Evolutionary conservation across 1,284 basidiomycete species (phyloP).

Genomic region (Pholiota adiposa): DNA sequence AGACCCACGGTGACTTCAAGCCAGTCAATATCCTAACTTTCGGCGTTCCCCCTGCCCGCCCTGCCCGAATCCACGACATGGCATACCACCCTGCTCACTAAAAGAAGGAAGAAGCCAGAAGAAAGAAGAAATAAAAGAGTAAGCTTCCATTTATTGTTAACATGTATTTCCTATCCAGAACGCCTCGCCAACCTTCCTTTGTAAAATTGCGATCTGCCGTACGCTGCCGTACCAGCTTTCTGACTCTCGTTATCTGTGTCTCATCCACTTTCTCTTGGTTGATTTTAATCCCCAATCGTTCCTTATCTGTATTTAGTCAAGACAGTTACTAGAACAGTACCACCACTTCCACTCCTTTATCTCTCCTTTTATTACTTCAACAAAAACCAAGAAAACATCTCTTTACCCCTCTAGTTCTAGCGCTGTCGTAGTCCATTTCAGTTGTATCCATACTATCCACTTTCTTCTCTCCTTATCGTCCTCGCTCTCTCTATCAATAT

Average conservation of each 20-base stretch:
- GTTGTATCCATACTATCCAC: constrained; percentile 71
- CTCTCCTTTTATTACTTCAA: not conserved
- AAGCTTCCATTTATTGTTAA: constrained; percentile 5
- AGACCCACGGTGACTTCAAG: constrained; percentile 39
- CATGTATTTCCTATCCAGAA: constrained; percentile 5
- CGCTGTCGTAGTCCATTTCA: constrained; percentile 49
- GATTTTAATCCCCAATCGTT: not conserved
- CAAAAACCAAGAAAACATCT: constrained; percentile 5
- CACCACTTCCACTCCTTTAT: constrained; percentile 6
- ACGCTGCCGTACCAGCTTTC: not conserved
- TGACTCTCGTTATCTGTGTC: not conserved
- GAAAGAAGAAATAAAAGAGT: not conserved
- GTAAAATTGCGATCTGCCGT: not conserved
- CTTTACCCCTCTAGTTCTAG: constrained; percentile 17
- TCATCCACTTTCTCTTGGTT: not conserved
- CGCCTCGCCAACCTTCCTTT: not conserved
- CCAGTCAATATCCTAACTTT: constrained; percentile 50
- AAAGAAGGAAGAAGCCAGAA: not conserved
- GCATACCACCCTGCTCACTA: constrained; percentile 20
- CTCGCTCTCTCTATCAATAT: constrained; percentile 53
- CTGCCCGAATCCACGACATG: constrained; percentile 20
- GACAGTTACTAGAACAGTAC: constrained; percentile 6
- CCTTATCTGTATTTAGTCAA: constrained; percentile 9
- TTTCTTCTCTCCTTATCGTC: constrained; percentile 65
- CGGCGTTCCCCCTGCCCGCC: constrained; percentile 34